Evolutionary conservation across 305 asterid species (phyloP), one percentile per base, ranked within the genome.

Genomic region (Rubia peregrina): DNA sequence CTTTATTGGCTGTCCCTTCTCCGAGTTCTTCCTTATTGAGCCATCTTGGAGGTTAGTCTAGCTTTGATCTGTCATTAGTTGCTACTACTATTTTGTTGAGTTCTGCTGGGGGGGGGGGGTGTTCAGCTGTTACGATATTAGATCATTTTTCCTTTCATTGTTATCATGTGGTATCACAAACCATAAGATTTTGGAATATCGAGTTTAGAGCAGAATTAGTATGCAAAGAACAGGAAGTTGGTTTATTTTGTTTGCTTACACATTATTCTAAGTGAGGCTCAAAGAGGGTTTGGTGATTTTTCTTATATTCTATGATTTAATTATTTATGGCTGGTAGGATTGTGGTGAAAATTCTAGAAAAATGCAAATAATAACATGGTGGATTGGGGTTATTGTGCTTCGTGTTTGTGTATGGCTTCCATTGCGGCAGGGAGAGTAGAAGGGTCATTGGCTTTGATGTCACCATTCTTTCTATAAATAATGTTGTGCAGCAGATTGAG

Each of bases 1-100:
- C 78, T 61, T 73, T 73, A 6, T 59, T 24, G 2, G 40, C 9
- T 6, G 26, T 53, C 60, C 71, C 62, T 68, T 78, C 83, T 40
- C 73, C 76, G 7, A 55, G 57, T 33, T 61, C 65, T 12, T 22
- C 83, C 1, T 80, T 33, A 36, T 79, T 79, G 89, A 85, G 79
- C 36, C 71, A 70, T 44, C 78, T 80, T 42, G 78, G 72, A 88
- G 93, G 97, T 89, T 66, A 38, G 78, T 69, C 61, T 55, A 53
- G 12, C 9, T 44, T 62, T 30, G 48, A 30, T 19, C 3, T 19
- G 60, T 24, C 33, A 40, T 56, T 19, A 0, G n/a, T 22, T 56
- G 9, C 26, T 9, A 40, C 60, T 40, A 2, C 46, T 16, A 16
- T 49, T 21, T 53, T 51, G 53, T 55, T 73, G 33, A 55, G 21